Evolutionary conservation across 108 stramenopile genomes (phyloP), one percentile per base, ranked within the genome.

Genomic region (Nitzschia palea): DNA sequence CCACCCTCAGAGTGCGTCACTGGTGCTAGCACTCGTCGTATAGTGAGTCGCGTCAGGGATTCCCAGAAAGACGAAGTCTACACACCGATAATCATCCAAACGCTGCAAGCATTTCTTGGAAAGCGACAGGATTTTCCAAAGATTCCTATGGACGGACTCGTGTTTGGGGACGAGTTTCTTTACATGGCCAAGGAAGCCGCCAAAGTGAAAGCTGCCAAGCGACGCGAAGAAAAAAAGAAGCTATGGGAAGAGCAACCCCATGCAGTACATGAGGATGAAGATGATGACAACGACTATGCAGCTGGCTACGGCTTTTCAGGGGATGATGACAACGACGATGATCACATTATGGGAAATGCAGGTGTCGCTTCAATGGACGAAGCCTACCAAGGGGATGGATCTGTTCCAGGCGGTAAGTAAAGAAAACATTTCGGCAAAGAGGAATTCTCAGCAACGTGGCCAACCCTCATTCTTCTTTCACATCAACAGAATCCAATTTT

Each of bases 91-190:
- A 64, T 68, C 0, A 29, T 64, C n/a, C 72, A 67, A 25, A 76
- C 68, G n/a, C 62, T 74, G 27, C 62, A 76, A 33, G 47, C 45
- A 26, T 36, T 62, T 1, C 31, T 69, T 26, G 57, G 80, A 32
- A 47, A 48, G 34, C 33, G 67, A 45, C 59, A 73, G 62, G 30
- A 51, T 74, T 48, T 48, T 25, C 47, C 81, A 33, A 47, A 55
- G 51, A 58, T 86, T 65, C 52, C 83, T 57, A 31, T 73, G 37
- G 52, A 73, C 62, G 73, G 89, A 27, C 42, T 83, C 33, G 80
- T 76, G 0, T 95, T 80, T 66, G 90, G 94, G 20, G 64, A 81
- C 35, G 97, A 96, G 61, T 96, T 97, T 67, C 73, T 83, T 0
- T 93, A 96, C 66, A 67, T 95, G 55, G 77, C 78, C 30, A 89